A percentile compares a stretch with the other conserved stretches of the same genome.
These are phyloP conservation scores for Pleurotus tuoliensis DNA, from an alignment of 768 basidiomycete genomes.

Conservation along the genomic window DNA sequence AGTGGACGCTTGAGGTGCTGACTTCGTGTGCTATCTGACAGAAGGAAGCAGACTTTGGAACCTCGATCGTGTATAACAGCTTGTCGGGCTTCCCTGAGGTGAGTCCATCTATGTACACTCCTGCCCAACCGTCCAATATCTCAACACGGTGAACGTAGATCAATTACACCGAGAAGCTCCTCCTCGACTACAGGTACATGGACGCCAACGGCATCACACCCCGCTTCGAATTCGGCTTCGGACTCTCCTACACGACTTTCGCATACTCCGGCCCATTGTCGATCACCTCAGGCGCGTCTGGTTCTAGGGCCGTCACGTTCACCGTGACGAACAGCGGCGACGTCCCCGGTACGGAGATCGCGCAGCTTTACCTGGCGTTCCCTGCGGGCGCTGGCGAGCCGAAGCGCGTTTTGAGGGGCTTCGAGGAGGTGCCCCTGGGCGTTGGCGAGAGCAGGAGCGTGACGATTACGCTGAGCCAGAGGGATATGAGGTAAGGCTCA, in stretches of 20 bases:
- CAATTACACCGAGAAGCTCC: conserved; percentile 61
- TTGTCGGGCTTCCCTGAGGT: conserved; percentile 32
- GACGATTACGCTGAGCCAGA: background rate
- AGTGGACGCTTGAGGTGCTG: conserved; percentile 10
- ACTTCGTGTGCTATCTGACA: conserved; percentile 11
- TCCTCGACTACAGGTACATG: conserved; percentile 72
- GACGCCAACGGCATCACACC: conserved; percentile 41
- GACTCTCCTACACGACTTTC: conserved; percentile 64
- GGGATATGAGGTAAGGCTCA: background rate
- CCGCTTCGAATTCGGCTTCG: conserved; percentile 8
- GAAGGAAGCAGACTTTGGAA: conserved; percentile 38
- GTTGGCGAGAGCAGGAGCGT: background rate
- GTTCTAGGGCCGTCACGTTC: background rate
- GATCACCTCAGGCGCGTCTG: too few relatives aligned
- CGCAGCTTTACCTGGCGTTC: background rate
- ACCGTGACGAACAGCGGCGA: background rate
- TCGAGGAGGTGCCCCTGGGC: background rate
- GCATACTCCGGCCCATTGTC: conserved; percentile 37
- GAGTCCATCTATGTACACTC: conserved; percentile 12
- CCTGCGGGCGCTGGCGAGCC: background rate
- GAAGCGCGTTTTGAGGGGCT: background rate
- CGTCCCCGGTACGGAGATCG: background rate
- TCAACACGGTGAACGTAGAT: conserved; percentile 31
- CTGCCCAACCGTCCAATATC: background rate
- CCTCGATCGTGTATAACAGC: conserved; percentile 39